Evolutionary conservation across 345 rosid species (phyloP), one percentile per base, ranked within the genome.

Genomic region (Lepidium sativum): DNA sequence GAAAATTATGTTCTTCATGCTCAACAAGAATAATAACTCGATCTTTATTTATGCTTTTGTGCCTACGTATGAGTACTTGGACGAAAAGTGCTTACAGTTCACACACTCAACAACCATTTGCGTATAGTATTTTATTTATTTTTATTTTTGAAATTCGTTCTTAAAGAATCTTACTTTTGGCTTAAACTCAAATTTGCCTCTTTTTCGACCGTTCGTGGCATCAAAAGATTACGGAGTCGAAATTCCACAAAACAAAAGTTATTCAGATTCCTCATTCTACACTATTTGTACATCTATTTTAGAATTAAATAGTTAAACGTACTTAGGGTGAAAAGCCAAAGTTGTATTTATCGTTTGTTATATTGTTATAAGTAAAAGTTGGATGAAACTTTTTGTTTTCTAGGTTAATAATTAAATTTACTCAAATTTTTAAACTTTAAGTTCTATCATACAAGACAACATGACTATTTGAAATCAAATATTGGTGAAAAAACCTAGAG

Each of bases 111-210:
- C n/a, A n/a, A n/a, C n/a, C n/a, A 50, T 17, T 61, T 13, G 54
- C 67, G 21, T 61, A 61, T 53, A 54, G 74, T 62, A 44, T 70
- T 50, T 70, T 25, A 21, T 68, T 70, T 62, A 50, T 39, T 8
- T 25, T 25, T 25, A 25, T 27, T 27, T n/a, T 1, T 27, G 31
- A 27, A 27, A 27, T 6, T 27, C 4, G 1, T 27, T 3, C 31
- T 27, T 27, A 5, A 27, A 27, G 31, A 27, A 27, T 27, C 31
- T 27, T 6, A 27, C 31, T 27, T 27, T 27, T 0, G 31, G 13
- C 14, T 54, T 62, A 37, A 70, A 70, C 57, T 70, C 41, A 70
- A 70, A 70, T n/a, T 53, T 65, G 27, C 49, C 17, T 54, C 69
- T 55, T 62, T 42, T 44, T 44, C 65, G 42, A 49, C n/a, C 72